Percentiles rank a stretch among this genome's conserved stretches.
phyloP scores from a whole-genome alignment of 306 rosid genomes.

The Myrica gale region DNA sequence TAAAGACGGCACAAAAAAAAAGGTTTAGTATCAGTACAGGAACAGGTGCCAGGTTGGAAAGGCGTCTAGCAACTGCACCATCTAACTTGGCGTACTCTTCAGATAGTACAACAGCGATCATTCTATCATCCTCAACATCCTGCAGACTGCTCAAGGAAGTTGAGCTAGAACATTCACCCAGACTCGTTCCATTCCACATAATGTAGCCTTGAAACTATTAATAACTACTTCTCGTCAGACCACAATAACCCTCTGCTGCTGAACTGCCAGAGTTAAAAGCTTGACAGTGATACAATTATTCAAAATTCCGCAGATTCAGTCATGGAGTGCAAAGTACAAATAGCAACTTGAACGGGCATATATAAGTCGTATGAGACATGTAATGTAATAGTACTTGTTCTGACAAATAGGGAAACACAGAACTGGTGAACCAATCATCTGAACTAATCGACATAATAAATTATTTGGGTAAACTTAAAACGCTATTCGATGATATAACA shows the following conservation, averaged over 20 bases:
- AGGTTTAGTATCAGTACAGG: conserved; percentile 41
- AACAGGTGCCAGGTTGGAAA: conserved; percentile 64
- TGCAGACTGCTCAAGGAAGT: conserved; percentile 58
- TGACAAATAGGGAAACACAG: background rate
- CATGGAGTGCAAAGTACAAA: background rate
- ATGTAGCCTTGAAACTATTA: background rate
- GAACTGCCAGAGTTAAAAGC: conserved; percentile 4
- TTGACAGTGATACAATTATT: background rate
- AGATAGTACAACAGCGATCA: conserved; percentile 71
- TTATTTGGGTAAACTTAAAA: background rate
- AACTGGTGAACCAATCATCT: background rate
- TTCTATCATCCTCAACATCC: conserved; percentile 62
- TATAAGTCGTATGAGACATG: background rate
- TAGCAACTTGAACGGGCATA: background rate
- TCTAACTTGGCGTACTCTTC: conserved; percentile 84
- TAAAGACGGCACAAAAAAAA: background rate
- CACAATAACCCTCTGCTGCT: conserved; percentile 7
- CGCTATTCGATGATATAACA: background rate
- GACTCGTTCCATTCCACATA: conserved; percentile 45
- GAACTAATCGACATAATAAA: background rate
- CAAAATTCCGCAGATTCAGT: background rate
- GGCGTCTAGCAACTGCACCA: conserved; percentile 61
- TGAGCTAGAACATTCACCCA: conserved; percentile 64
- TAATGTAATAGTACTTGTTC: background rate
- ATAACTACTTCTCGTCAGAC: conserved; percentile 6